Evolutionary conservation across 495 filamentous ascomycete species (phyloP), one percentile per base, ranked within the genome.

Genomic region (Articulospora tetracladia): DNA sequence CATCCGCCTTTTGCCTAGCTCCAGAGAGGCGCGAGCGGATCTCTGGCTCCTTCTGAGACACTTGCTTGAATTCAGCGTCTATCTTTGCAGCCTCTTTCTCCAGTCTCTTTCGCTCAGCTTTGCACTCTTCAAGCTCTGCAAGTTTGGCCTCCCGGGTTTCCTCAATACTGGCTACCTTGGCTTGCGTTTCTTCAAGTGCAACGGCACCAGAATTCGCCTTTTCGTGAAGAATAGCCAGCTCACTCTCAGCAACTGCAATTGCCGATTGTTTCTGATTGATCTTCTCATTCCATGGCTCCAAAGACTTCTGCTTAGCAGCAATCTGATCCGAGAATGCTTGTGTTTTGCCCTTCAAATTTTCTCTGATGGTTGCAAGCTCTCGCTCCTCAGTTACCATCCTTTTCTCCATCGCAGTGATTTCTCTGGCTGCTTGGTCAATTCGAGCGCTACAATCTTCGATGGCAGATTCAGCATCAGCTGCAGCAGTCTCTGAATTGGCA

Each of bases 261-360:
- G 89, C 83, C 1, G 92, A 96, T 64, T 91, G 88, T 71, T 96
- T 98, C 70, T 94, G 83, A 68, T 96, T 98, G 76, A 98, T 92
- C 74, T 92, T 96, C 52, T 89, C 91, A 57, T 91, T 93, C 93
- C 93, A 98, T 0, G 94, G 94, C 75, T 97, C 93, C 10, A 98
- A 80, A 1, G 89, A 88, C 74, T 95, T 96, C 66, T 98, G 94
- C 73, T 96, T 97, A 1, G 79, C 78, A 0, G 92, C 85, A 60
- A 98, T 97, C 66, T 97, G 83, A 68, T 98, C 91, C 0, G 93
- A 97, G 47, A 96, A 87, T 23, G 84, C 88, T 71, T 98, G 91
- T 0, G 94, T 98, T 76, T 98, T 98, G 62, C 92, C 92, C 67
- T 96, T 96, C 20, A 98, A 76, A 53, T 80, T 84, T 41, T 95